Conservation (phyloP, 768 basidiomycete species). For the Phanerochaete sordida region DNA sequence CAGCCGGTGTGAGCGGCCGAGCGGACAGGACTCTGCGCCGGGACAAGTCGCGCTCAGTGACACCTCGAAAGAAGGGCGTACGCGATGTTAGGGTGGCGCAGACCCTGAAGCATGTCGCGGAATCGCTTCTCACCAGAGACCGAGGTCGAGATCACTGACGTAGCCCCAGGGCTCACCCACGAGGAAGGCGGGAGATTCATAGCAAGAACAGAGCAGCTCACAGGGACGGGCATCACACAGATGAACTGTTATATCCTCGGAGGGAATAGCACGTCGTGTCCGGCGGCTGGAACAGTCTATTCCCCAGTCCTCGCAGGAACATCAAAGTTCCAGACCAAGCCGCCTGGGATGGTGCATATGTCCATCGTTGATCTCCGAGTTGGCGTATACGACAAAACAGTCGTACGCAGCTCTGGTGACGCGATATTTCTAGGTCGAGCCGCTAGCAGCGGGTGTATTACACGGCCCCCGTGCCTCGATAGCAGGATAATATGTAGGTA, state of each 20-base stretch:
- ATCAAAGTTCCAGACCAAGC: not conserved
- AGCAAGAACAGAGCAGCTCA: not conserved
- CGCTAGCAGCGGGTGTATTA: too few relatives aligned
- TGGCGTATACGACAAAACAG: too few relatives aligned
- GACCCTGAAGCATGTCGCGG: not conserved
- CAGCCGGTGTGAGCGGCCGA: constrained; percentile 3
- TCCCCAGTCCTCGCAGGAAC: not conserved
- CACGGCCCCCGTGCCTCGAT: too few relatives aligned
- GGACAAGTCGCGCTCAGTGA: not conserved
- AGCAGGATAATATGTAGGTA: too few relatives aligned
- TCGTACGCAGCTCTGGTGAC: too few relatives aligned
- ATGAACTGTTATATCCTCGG: not conserved
- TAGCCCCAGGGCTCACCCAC: not conserved
- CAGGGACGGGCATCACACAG: not conserved
- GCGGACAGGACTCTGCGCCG: not conserved
- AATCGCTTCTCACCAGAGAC: not conserved
- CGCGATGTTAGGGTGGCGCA: not conserved
- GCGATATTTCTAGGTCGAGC: too few relatives aligned
- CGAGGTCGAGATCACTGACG: constrained; percentile 1
- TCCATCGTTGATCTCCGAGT: too few relatives aligned
- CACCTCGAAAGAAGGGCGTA: not conserved
- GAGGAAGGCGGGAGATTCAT: not conserved
- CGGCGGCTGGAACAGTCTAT: not conserved
- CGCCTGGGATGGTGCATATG: too few relatives aligned
- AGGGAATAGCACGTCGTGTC: not conserved